Conservation (phyloP, 78 protist genomes). For the Acrasis kona region DNA sequence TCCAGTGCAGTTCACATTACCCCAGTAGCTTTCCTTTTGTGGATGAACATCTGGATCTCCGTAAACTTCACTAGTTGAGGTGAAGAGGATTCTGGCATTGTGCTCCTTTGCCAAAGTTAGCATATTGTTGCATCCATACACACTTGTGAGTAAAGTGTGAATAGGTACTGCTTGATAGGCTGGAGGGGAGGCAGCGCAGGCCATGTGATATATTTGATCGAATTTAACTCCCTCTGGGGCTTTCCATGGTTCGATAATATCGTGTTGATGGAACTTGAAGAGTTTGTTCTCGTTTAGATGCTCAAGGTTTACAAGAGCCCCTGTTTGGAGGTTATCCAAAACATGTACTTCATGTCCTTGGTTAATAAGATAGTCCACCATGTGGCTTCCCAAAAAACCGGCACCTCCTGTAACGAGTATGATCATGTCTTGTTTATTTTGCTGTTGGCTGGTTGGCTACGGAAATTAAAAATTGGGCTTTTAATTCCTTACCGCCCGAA, state of each 20-base stretch:
- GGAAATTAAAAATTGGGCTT: no score
- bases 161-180: constrained; percentile 58
- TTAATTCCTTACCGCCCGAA: no score
- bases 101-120: constrained; percentile 50
- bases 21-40: constrained; percentile 68
- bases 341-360: constrained; percentile 54
- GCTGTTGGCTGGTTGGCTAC: no score
- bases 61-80: constrained; percentile 77
- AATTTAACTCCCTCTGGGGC: constrained; percentile 21
- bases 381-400: constrained; percentile 75
- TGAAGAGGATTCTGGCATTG: constrained; percentile 38
- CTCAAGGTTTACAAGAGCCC: constrained; percentile 6
- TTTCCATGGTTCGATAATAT: background rate
- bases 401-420: constrained; percentile 80
- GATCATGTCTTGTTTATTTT: no score
- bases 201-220: constrained; percentile 61
- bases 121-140: constrained; percentile 64
- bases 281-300: background rate
- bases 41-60: constrained; percentile 62
- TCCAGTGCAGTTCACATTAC: constrained; percentile 61
- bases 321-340: constrained; percentile 41
- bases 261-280: constrained; percentile 6
- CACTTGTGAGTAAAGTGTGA: constrained; percentile 57
- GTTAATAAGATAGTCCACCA: constrained; percentile 42
- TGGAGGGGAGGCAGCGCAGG: constrained; percentile 76